Evolutionary conservation across 139 green algal genomes (phyloP).

Genomic region (Deuterostichococcus epilithicus): DNA sequence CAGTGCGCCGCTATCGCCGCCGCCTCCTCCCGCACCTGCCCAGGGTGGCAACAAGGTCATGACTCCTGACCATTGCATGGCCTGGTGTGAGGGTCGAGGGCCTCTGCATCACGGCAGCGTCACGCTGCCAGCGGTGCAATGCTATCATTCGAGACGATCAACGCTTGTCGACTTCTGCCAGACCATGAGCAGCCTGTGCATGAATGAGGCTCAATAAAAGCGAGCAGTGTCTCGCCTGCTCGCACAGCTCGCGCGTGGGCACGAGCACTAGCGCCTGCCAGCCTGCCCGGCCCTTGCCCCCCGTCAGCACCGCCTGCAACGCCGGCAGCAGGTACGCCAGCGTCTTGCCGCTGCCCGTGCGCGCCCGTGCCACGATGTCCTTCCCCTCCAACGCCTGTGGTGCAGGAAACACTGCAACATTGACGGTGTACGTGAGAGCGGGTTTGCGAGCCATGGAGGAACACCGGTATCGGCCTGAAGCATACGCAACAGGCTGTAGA

Average conservation of each 20-base stretch:
- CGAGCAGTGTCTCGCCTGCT: constrained; percentile 66
- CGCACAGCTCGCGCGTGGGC: constrained; percentile 89
- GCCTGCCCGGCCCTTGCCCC: constrained; percentile 28
- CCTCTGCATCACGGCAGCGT: too few species aligned
- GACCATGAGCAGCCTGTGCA: neutral
- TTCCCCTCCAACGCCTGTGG: constrained; percentile 72
- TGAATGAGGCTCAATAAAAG: neutral
- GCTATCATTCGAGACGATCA: too few species aligned
- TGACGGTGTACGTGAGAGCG: neutral
- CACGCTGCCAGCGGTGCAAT: too few species aligned
- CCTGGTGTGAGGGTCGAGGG: too few species aligned
- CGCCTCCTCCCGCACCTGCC: constrained; percentile 44
- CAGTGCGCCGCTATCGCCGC: constrained; percentile 29
- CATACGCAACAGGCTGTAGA: neutral
- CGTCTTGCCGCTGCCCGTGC: constrained; percentile 87
- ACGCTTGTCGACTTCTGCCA: too few species aligned
- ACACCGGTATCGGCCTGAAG: neutral
- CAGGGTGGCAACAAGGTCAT: too few species aligned
- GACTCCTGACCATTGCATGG: too few species aligned
- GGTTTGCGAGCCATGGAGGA: neutral
- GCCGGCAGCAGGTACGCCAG: constrained; percentile 83
- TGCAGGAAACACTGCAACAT: constrained; percentile 31
- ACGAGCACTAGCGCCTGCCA: constrained; percentile 83
- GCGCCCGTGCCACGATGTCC: constrained; percentile 74
- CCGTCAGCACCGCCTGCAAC: constrained; percentile 60